These are phyloP conservation scores for Lachnellula occidentalis DNA, from an alignment of 2,329 filamentous ascomycete species.

Conservation along the genomic window DNA sequence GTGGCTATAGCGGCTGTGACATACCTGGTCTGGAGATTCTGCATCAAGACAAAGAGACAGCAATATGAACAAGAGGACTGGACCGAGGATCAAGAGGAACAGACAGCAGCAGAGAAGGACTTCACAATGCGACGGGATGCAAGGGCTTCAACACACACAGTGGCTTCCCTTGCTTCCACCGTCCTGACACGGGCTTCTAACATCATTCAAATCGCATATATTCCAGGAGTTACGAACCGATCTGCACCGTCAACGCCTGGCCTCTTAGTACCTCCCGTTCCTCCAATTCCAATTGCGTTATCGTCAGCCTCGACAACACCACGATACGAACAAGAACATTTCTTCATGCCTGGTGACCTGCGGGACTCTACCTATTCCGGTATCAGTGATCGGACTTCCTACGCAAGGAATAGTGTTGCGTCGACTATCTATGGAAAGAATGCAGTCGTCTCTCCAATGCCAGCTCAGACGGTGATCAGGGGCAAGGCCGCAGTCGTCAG, in stretches of 20 bases:
- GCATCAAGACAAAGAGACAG: conserved; percentile 72
- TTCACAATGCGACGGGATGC: conserved; percentile 51
- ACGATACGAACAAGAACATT: conserved; percentile 72
- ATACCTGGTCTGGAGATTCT: conserved; percentile 83
- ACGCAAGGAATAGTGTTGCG: conserved; percentile 69
- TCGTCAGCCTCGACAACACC: conserved; percentile 51
- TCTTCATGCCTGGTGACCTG: conserved; percentile 86
- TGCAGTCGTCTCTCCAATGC: conserved; percentile 70
- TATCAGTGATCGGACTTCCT: conserved; percentile 58
- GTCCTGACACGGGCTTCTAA: conserved; percentile 95
- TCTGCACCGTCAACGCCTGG: conserved; percentile 78
- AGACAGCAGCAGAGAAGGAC: conserved; percentile 48
- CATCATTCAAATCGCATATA: conserved; percentile 99
- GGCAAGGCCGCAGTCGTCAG: conserved; percentile 91
- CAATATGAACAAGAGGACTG: conserved; percentile 57
- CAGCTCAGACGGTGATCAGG: conserved; percentile 80
- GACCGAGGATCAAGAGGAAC: conserved; percentile 44
- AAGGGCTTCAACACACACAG: conserved; percentile 76
- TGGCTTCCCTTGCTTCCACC: conserved; percentile 88
- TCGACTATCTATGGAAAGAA: conserved; percentile 94
- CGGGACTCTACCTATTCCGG: conserved; percentile 88
- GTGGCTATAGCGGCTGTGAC: conserved; percentile 66
- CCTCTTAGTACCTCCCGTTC: conserved; percentile 82
- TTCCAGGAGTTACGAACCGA: conserved; percentile 92
- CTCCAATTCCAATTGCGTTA: conserved; percentile 72